Conservation (phyloP, 805 yeast genomes). For the Kodamaea leandrae region DNA sequence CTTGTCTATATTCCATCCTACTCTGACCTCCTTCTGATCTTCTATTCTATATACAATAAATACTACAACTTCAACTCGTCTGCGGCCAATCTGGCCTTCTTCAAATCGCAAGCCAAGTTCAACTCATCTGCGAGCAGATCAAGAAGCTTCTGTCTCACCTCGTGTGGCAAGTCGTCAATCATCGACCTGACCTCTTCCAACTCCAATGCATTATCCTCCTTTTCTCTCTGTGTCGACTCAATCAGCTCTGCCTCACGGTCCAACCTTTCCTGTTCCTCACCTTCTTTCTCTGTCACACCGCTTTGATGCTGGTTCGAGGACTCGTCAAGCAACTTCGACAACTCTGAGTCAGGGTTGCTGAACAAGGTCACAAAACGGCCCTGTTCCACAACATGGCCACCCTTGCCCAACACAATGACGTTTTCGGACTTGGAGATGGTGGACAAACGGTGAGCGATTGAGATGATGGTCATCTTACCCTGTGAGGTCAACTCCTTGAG, state of each 20-base stretch:
- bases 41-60: too few relatives aligned
- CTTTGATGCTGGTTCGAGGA: conserved; percentile 20
- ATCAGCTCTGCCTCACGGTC: conserved; percentile 26
- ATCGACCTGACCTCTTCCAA: conserved; percentile 28
- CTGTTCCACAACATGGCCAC: conserved; percentile 40
- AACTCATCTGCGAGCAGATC: conserved; percentile 4
- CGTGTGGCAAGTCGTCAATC: conserved; percentile 38
- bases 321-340: conserved; percentile 41
- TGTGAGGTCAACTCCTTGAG: conserved; percentile 34
- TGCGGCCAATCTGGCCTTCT: background rate
- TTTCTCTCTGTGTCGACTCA: too few relatives aligned
- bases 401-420: conserved; percentile 42
- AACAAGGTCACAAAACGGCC: conserved; percentile 40
- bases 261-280: conserved; percentile 23
- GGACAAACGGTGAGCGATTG: conserved; percentile 45
- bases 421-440: conserved; percentile 45
- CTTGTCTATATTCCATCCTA: too few relatives aligned
- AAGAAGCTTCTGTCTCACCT: conserved; percentile 26
- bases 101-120: conserved; percentile 1
- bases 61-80: background rate
- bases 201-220: conserved; percentile 12
- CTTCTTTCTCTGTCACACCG: conserved; percentile 18
- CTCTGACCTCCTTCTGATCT: too few relatives aligned
- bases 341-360: conserved; percentile 40
- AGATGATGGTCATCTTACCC: conserved; percentile 42